Percentiles rank a stretch among this genome's conserved stretches.
Conservation (phyloP, 2,329 filamentous ascomycete genomes). For the Salinomyces thailandicus region DNA sequence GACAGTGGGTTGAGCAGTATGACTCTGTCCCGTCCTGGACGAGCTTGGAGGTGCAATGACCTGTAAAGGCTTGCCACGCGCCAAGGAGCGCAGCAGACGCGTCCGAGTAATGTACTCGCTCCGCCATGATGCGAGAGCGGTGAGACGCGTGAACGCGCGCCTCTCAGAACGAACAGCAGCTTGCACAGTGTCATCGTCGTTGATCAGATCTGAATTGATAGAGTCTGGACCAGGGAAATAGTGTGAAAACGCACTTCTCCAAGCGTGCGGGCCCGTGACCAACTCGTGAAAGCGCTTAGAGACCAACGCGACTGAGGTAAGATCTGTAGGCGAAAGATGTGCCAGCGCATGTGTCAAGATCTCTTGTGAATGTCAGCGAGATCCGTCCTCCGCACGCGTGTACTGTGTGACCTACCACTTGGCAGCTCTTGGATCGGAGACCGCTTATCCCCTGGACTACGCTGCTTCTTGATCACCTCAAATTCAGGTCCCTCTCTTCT, state of each 20-base stretch:
- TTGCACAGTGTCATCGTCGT: conserved; percentile 42
- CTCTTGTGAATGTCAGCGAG: conserved; percentile 46
- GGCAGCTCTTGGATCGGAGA: conserved; percentile 54
- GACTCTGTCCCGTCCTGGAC: conserved; percentile 42
- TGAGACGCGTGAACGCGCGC: conserved; percentile 73
- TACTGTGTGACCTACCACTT: conserved; percentile 64
- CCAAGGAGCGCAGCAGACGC: conserved; percentile 67
- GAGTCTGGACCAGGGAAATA: conserved; percentile 72
- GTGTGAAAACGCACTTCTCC: conserved; percentile 84
- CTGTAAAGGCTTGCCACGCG: conserved; percentile 65
- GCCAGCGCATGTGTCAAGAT: conserved; percentile 85
- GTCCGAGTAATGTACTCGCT: conserved; percentile 91
- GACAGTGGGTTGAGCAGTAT: conserved; percentile 61
- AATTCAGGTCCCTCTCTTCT: conserved; percentile 39
- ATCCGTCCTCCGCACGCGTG: conserved; percentile 2
- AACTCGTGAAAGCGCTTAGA: conserved; percentile 78
- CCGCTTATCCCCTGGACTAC: conserved; percentile 34
- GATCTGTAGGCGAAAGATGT: conserved; percentile 74
- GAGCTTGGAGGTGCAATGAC: conserved; percentile 43
- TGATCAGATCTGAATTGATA: conserved; percentile 27
- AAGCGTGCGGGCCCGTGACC: conserved; percentile 84
- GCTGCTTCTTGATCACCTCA: conserved; percentile 40
- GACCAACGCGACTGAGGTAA: conserved; percentile 72
- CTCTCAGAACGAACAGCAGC: conserved; percentile 55
- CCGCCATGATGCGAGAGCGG: conserved; percentile 78